These are phyloP conservation scores for Colletotrichum plurivorum DNA, from an alignment of 2,329 filamentous ascomycete species.

Conservation along the genomic window DNA sequence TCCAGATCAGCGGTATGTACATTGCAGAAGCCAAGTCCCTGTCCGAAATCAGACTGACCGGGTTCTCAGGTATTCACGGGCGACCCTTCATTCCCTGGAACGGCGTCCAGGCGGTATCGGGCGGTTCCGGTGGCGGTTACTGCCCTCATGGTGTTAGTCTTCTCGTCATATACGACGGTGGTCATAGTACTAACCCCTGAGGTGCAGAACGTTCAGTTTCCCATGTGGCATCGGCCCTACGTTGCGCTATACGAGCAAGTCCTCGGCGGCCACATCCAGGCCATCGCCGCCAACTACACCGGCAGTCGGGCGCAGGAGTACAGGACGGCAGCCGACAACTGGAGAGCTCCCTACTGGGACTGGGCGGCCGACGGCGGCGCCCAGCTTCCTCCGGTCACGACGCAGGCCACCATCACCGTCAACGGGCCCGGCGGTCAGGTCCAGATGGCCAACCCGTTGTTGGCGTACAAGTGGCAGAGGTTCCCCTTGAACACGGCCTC, in stretches of 20 bases:
- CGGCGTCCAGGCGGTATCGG: constrained; percentile 22
- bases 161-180: background rate
- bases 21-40: background rate
- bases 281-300: constrained; percentile 61
- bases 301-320: constrained; percentile 53
- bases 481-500: constrained; percentile 42
- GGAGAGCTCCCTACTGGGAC: constrained; percentile 69
- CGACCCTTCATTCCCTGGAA: constrained; percentile 60
- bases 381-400: constrained; percentile 58
- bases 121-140: constrained; percentile 40
- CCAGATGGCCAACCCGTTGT: constrained; percentile 1
- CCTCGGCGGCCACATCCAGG: constrained; percentile 61
- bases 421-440: constrained; percentile 48
- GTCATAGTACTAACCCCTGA: background rate
- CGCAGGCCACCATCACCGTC: constrained; percentile 53
- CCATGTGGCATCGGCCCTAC: constrained; percentile 71
- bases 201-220: constrained; percentile 57
- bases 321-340: constrained; percentile 57
- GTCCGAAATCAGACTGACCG: background rate
- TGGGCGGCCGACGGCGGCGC: constrained; percentile 57
- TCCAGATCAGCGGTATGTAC: constrained; percentile 61
- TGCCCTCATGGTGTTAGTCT: constrained; percentile 42
- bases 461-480: constrained; percentile 21
- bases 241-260: constrained; percentile 70
- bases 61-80: constrained; percentile 55